Evolutionary conservation across 1,284 basidiomycete species (phyloP).

Genomic region (Farysia itapuensis): DNA sequence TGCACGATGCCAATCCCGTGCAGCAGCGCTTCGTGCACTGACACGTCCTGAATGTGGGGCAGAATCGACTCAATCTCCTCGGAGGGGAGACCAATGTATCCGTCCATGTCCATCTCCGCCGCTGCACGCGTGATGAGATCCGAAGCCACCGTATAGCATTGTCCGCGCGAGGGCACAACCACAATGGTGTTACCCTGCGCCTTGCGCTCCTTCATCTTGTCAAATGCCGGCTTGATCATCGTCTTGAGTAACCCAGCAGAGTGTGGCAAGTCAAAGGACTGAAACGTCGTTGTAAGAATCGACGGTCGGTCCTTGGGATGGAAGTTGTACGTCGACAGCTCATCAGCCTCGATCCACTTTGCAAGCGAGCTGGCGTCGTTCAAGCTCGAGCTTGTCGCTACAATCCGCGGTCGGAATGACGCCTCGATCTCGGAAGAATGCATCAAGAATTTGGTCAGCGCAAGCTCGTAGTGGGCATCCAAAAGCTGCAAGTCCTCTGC

Average conservation of each 20-base stretch:
- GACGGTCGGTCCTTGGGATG: slow-evolving; percentile 80
- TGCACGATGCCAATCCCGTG: slow-evolving; percentile 89
- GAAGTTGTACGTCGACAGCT: slow-evolving; percentile 74
- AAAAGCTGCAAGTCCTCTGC: slow-evolving; percentile 86
- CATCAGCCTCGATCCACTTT: slow-evolving; percentile 77
- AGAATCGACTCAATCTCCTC: slow-evolving; percentile 70
- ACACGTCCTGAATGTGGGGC: slow-evolving; percentile 68
- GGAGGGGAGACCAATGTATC: slow-evolving; percentile 68
- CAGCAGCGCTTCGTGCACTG: slow-evolving; percentile 74
- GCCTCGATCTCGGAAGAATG: slow-evolving; percentile 1
- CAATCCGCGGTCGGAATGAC: slow-evolving; percentile 65
- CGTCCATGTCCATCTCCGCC: slow-evolving; percentile 70
- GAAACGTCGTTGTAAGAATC: slow-evolving; percentile 70
- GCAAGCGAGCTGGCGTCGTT: slow-evolving; percentile 79
- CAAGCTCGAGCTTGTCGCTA: slow-evolving; percentile 78
- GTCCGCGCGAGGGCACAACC: slow-evolving; percentile 85
- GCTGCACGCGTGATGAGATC: slow-evolving; percentile 88
- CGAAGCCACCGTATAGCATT: slow-evolving; percentile 74
- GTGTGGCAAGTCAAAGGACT: slow-evolving; percentile 82
- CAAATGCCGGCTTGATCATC: slow-evolving; percentile 87
- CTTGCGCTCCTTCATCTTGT: slow-evolving; percentile 62
- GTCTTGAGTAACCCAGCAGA: slow-evolving; percentile 84
- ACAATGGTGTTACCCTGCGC: slow-evolving; percentile 69
- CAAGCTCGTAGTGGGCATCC: slow-evolving; percentile 79
- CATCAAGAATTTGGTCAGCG: slow-evolving; percentile 65